Evolutionary conservation across 73 alveolate species (phyloP).

Genomic region (Uronychia setigera): DNA sequence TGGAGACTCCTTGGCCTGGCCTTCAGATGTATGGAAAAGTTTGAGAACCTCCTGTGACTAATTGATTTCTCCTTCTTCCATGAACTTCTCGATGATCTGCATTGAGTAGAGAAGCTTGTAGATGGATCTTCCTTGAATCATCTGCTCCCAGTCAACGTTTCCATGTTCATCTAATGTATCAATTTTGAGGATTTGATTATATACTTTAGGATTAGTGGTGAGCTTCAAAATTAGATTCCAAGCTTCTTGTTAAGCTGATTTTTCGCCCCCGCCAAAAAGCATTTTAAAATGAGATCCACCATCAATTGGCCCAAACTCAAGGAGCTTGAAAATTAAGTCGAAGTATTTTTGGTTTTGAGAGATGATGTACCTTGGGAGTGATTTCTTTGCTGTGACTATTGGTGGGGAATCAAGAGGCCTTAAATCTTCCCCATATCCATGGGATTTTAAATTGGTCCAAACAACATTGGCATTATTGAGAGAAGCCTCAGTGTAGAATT

Average conservation of each 20-base stretch:
- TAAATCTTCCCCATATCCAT: slow-evolving; percentile 67
- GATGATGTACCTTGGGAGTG: slow-evolving; percentile 79
- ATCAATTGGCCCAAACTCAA: slow-evolving; percentile 4
- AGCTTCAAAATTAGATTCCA: slow-evolving; percentile 58
- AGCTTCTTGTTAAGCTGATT: slow-evolving; percentile 60
- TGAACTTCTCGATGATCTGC: slow-evolving; percentile 61
- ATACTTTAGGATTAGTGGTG: slow-evolving; percentile 64
- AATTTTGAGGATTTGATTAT: slow-evolving; percentile 24
- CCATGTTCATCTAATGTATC: slow-evolving; percentile 12
- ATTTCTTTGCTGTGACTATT: slow-evolving; percentile 37
- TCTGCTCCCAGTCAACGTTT: slow-evolving; percentile 54
- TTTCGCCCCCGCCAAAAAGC: slow-evolving; percentile 31
- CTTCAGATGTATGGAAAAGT: slow-evolving; percentile 10
- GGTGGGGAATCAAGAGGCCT: slow-evolving; percentile 48
- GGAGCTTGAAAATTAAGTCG: slow-evolving; percentile 56
- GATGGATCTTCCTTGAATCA: slow-evolving; percentile 43
- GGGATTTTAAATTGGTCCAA: slow-evolving; percentile 67
- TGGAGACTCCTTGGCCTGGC: too few relatives aligned
- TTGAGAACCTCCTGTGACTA: slow-evolving; percentile 15
- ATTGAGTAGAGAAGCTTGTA: slow-evolving; percentile 64
- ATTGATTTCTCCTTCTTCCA: slow-evolving; percentile 66
- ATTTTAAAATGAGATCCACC: slow-evolving; percentile 38
- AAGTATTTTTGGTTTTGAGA: slow-evolving; percentile 66
- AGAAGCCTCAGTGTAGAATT: slow-evolving; percentile 69
- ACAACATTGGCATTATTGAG: slow-evolving; percentile 61